Base-by-base conservation (phyloP, 306 rosid species). In the Calophaca sinica region DNA sequence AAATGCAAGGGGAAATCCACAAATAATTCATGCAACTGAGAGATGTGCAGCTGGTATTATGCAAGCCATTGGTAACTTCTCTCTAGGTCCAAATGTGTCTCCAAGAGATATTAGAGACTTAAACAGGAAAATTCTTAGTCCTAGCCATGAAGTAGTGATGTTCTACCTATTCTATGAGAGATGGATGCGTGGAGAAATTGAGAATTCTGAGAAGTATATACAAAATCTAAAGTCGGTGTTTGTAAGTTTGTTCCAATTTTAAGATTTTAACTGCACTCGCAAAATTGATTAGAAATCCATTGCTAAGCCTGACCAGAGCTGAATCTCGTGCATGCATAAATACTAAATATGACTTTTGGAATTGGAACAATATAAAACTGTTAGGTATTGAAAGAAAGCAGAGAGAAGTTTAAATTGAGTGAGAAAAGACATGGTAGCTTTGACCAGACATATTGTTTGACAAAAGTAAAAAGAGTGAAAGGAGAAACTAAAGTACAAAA, bases 31-130 rank as follows among this genome's bases (percentile, higher is more conserved):
- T 85, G 89, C 96, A 49, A 75, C 85, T 4, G 86, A 90, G 87
- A 84, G 96, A 65, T 93, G 98, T 83, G 94, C 94, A 10, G 96
- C 87, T 36, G 98, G 94, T 66, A 93, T 93, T 72, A 68, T 93
- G 52, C 87, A 90, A 84, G 94, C 94, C 36, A 85, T 93, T 72
- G 88, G 89, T 55, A 52, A 66, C 70, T 93, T 90, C 81, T 73
- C 80, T 63, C 77, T 90, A 9, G 98, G 98, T 82, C 85, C 88
- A 51, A 86, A 80, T 65, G 68, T 88, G 55, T 87, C 98, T 68
- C 94, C 94, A 6, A 90, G 96, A 84, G 93, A 90, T 79, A 35
- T 84, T 61, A 62, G 39, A 62, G 90, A 86, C 75, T 82, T 35
- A 73, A 55, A 70, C 73, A 74, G 58, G 60, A 63, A 81, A 61